Base-by-base conservation (phyloP, 208 protist species). In the Wallacemonas sp. region DNA sequence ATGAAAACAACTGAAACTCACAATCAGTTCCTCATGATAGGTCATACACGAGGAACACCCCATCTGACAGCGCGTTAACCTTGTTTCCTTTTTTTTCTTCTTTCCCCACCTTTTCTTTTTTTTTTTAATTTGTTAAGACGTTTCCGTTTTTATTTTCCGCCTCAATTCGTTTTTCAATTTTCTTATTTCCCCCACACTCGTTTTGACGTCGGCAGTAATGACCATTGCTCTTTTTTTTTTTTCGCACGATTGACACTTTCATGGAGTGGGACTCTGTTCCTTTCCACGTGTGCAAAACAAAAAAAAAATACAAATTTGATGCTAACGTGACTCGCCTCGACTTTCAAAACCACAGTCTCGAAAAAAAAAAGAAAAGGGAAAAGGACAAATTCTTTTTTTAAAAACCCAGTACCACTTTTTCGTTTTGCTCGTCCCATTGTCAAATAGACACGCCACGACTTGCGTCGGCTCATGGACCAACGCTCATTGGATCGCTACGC, bases 81-180 rank as follows among this genome's bases (percentile, higher is more conserved):
- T 54, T 54, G 46, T n/a, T 54, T 33, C 24, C 46, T 19, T 17
- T 54, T 54, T 54, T 30, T 26, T 54, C 31, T 54, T 21, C 42
- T 46, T 19, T 54, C n/a, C 46, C 9, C 5, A 17, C 21, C 17
- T 54, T 54, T 30, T 54, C 31, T 17, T 54, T 54, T 54, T 54
- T 30, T 30, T 54, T 54, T 33, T 49, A 8, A 24, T 26, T 26
- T 26, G 24, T 24, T 41, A 41, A 41, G 14, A 41, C 9, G 36
- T 17, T 14, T 41, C 6, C 6, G 14, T 17, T 41, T 14, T 41
- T 41, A 14, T 6, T 41, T 41, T 41, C 14, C 14, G 6, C 14
- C 14, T 41, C 6, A 17, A 4, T 46, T 6, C 17, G 17, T 31
- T 21, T 54, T 26, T 54, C 17, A 12, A 17, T 30, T 54, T 54